These are phyloP conservation scores for Serendipita sp. DNA, from an alignment of 768 basidiomycete species.

Conservation along the genomic window DNA sequence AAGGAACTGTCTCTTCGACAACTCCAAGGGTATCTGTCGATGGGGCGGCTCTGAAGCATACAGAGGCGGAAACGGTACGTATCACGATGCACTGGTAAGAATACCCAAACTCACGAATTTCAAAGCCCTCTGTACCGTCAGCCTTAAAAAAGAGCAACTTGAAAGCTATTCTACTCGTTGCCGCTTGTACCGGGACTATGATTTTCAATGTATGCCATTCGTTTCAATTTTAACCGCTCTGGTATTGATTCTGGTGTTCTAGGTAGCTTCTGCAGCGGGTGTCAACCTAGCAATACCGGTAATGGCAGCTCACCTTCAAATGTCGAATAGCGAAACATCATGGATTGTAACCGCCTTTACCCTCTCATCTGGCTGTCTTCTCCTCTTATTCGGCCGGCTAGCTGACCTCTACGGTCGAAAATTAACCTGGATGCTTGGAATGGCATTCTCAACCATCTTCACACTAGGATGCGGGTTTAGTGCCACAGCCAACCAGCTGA, in stretches of 20 bases:
- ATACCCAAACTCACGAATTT: too few relatives aligned
- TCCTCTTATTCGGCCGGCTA: constrained; percentile 61
- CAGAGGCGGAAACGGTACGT: too few relatives aligned
- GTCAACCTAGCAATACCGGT: background rate
- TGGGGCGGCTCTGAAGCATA: too few relatives aligned
- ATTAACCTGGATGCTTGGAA: constrained; percentile 46
- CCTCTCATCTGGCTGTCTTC: constrained; percentile 35
- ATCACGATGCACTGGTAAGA: too few relatives aligned
- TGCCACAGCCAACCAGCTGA: constrained; percentile 40
- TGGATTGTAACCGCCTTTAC: background rate
- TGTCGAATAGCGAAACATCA: background rate
- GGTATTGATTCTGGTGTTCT: background rate
- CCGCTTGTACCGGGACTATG: constrained; percentile 13
- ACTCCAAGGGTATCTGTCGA: too few relatives aligned
- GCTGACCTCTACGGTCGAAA: constrained; percentile 72
- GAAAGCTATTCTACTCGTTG: constrained; percentile 8
- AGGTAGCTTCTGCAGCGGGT: background rate
- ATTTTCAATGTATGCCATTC: constrained; percentile 11
- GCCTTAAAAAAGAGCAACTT: background rate
- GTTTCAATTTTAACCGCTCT: background rate
- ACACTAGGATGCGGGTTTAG: constrained; percentile 53
- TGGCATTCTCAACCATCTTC: constrained; percentile 35
- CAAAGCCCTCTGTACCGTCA: too few relatives aligned
- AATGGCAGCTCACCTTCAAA: background rate
- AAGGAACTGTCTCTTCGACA: too few relatives aligned